phyloP scores from a whole-genome alignment of 805 yeast species.

The Wickerhamomyces chambardii region DNA sequence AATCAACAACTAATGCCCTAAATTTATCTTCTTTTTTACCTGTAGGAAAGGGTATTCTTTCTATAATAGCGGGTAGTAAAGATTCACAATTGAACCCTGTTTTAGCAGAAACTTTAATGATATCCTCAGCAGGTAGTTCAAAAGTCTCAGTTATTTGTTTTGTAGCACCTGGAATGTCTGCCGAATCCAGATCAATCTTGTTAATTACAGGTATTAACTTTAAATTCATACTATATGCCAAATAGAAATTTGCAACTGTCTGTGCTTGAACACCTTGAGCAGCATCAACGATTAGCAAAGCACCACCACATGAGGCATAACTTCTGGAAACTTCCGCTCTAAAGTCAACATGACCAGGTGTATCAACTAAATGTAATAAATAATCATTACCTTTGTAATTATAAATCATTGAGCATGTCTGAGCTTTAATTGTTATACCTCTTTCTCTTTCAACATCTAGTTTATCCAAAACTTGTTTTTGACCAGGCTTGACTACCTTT shows the following conservation, averaged over 20 bases:
- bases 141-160: conserved; percentile 83
- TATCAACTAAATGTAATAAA: conserved; percentile 83
- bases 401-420: conserved; percentile 91
- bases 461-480: conserved; percentile 82
- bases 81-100: conserved; percentile 75
- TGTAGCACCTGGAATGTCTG: conserved; percentile 71
- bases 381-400: conserved; percentile 61
- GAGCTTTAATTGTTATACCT: conserved; percentile 96
- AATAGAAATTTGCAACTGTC: conserved; percentile 92
- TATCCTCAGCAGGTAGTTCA: conserved; percentile 66
- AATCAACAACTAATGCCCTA: conserved; percentile 81
- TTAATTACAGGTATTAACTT: conserved; percentile 83
- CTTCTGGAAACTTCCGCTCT: conserved; percentile 89
- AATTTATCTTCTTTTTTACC: conserved; percentile 47
- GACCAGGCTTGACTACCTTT: conserved; percentile 77
- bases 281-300: conserved; percentile 84
- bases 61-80: conserved; percentile 75
- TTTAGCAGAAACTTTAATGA: conserved; percentile 85
- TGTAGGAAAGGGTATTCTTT: conserved; percentile 70
- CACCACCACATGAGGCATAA: conserved; percentile 96
- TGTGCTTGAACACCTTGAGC: conserved; percentile 97
- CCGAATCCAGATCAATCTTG: conserved; percentile 84
- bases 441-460: conserved; percentile 93
- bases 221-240: conserved; percentile 81
- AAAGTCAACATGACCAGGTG: conserved; percentile 98